Percentiles rank a stretch among this genome's conserved stretches.
These are phyloP conservation scores for Mycena latifolia DNA, from an alignment of 768 basidiomycete species.

Conservation along the genomic window DNA sequence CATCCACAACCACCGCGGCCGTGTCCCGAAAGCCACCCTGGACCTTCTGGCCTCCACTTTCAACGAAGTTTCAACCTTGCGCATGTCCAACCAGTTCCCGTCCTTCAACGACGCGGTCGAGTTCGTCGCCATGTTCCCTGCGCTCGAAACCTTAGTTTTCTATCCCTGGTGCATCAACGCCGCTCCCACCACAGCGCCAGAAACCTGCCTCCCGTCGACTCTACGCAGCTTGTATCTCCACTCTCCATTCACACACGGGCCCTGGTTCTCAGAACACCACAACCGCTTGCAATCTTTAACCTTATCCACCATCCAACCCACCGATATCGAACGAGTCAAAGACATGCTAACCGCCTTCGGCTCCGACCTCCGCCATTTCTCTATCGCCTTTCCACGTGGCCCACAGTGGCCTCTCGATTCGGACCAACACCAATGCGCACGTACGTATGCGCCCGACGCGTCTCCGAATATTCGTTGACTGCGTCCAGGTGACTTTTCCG, in stretches of 20 bases:
- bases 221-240: constrained; percentile 5
- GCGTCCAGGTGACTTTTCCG: neutral
- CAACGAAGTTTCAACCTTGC: constrained; percentile 7
- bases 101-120: constrained; percentile 15
- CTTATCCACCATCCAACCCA: neutral
- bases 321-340: neutral
- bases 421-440: neutral
- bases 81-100: constrained; percentile 5
- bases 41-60: constrained; percentile 4
- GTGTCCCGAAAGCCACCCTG: neutral
- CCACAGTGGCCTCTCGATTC: too few relatives aligned
- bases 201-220: neutral
- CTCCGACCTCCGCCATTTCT: neutral
- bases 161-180: constrained; percentile 1
- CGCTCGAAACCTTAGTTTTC: constrained; percentile 4
- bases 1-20: constrained; percentile 17
- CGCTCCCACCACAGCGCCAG: neutral
- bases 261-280: constrained; percentile 8
- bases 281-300: neutral
- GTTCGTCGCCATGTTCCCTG: constrained; percentile 9
- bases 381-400: neutral
- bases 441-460: neutral
- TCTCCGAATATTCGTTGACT: neutral
- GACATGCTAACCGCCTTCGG: neutral
- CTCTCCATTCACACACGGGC: neutral